Evolutionary conservation across 2,329 filamentous ascomycete species (phyloP).

Genomic region (Trichoderma afroharzianum): DNA sequence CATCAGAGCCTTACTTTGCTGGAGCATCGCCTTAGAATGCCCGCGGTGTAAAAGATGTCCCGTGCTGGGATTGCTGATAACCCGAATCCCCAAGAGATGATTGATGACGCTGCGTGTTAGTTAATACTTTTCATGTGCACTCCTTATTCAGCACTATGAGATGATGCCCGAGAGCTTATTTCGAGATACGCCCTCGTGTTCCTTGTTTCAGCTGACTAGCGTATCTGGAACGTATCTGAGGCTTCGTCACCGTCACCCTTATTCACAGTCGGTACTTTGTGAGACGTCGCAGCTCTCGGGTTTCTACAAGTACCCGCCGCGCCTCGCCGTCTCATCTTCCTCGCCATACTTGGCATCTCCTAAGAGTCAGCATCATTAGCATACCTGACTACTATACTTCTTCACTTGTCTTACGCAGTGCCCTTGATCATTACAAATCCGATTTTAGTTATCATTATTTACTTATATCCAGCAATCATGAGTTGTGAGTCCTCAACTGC

Average conservation of each 20-base stretch:
- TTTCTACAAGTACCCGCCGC: neutral
- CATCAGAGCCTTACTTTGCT: neutral
- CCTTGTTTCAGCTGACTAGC: constrained; percentile 8
- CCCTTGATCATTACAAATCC: neutral
- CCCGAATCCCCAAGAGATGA: neutral
- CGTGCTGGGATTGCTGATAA: neutral
- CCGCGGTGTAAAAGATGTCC: constrained; percentile 4
- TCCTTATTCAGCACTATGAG: neutral
- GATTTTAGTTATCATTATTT: neutral
- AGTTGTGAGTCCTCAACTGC: constrained; percentile 19
- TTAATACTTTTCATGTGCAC: neutral
- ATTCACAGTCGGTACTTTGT: neutral
- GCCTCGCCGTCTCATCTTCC: neutral
- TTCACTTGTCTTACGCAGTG: neutral
- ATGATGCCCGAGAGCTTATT: neutral
- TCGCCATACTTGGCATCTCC: neutral
- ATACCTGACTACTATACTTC: neutral
- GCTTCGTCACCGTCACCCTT: neutral
- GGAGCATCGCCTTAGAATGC: neutral
- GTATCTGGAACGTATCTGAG: neutral
- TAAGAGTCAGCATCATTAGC: neutral
- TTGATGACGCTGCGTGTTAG: neutral
- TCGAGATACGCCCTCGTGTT: neutral
- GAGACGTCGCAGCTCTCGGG: neutral
- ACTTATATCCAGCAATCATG: constrained; percentile 11